Percentiles rank a stretch among this genome's conserved stretches.
Conservation (phyloP, 106 monocot genomes). For the Platanthera guangdongensis region DNA sequence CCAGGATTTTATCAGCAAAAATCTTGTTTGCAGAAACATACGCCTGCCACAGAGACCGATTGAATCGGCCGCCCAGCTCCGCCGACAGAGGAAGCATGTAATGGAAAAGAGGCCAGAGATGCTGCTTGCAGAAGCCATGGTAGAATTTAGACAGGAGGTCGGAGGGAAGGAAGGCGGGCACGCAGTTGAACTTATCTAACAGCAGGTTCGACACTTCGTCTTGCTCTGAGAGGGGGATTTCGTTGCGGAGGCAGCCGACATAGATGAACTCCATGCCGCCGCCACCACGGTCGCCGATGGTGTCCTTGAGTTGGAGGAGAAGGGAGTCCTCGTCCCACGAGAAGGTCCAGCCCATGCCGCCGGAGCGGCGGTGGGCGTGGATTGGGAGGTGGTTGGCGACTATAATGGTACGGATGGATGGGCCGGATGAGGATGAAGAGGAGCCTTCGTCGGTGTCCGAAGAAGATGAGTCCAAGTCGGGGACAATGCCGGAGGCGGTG, state of each 20-base stretch:
- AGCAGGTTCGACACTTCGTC: slow-evolving; percentile 44
- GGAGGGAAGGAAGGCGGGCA: slow-evolving; percentile 46
- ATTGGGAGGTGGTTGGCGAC: slow-evolving; percentile 71
- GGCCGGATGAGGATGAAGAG: slow-evolving; percentile 22
- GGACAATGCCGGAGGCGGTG: slow-evolving; percentile 47
- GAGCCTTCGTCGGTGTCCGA: slow-evolving; percentile 14
- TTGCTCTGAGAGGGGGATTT: slow-evolving; percentile 46
- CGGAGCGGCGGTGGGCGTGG: slow-evolving; percentile 19
- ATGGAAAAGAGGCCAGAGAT: slow-evolving; percentile 75
- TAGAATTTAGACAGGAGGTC: slow-evolving; percentile 48
- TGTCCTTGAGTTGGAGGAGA: slow-evolving; percentile 48
- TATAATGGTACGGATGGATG: slow-evolving; percentile 42
- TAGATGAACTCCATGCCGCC: slow-evolving; percentile 53
- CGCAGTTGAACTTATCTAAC: slow-evolving; percentile 45
- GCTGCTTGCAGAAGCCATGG: slow-evolving; percentile 72
- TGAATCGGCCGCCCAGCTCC: slow-evolving; percentile 50
- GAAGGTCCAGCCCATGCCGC: slow-evolving; percentile 27
- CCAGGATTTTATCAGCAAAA: slow-evolving; percentile 61
- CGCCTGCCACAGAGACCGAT: slow-evolving; percentile 50
- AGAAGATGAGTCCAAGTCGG: slow-evolving; percentile 30
- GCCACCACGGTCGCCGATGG: slow-evolving; percentile 11
- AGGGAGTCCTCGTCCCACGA: slow-evolving; percentile 54
- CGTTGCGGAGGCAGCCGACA: slow-evolving; percentile 55
- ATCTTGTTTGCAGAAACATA: slow-evolving; percentile 73
- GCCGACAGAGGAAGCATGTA: slow-evolving; percentile 74